Evolutionary conservation across 2,329 filamentous ascomycete species (phyloP).

Genomic region (Penicillium rolfsii): DNA sequence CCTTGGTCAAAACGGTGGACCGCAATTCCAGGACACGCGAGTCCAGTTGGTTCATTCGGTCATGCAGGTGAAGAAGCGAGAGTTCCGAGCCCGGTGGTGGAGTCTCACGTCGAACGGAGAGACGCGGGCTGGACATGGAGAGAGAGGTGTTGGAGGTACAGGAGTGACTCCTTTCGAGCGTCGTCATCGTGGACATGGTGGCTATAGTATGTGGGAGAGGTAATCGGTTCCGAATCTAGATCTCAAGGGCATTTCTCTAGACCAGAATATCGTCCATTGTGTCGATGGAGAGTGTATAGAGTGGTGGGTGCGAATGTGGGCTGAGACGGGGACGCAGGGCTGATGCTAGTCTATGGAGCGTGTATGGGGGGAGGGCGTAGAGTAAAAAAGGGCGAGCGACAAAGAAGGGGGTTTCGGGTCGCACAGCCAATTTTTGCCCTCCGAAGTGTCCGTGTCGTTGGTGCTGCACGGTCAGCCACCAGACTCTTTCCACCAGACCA

Average conservation of each 20-base stretch:
- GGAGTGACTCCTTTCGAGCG: conserved; percentile 43
- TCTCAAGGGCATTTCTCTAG: conserved; percentile 12
- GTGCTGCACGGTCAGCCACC: neutral
- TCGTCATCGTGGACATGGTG: conserved; percentile 37
- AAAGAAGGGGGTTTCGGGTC: conserved; percentile 12
- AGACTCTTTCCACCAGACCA: neutral
- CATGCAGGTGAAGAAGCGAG: conserved; percentile 42
- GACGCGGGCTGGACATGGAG: conserved; percentile 40
- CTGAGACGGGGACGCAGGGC: neutral
- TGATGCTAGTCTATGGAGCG: neutral
- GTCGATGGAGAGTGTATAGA: neutral
- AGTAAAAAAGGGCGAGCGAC: conserved; percentile 19
- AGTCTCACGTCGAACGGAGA: conserved; percentile 40
- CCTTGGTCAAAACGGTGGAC: conserved; percentile 43
- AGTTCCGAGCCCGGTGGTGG: conserved; percentile 43
- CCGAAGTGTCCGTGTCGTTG: conserved; percentile 1
- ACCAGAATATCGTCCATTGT: conserved; percentile 19
- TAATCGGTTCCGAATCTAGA: neutral
- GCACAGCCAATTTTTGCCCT: conserved; percentile 11
- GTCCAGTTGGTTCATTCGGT: conserved; percentile 45
- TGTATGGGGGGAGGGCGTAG: conserved; percentile 8
- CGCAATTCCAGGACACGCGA: conserved; percentile 44
- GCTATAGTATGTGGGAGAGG: conserved; percentile 7
- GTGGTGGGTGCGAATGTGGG: neutral
- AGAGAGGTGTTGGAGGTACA: conserved; percentile 44